Evolutionary conservation across 1,284 basidiomycete genomes (phyloP), one percentile per base, ranked within the genome.

Genomic region (Tylopilus sp.): DNA sequence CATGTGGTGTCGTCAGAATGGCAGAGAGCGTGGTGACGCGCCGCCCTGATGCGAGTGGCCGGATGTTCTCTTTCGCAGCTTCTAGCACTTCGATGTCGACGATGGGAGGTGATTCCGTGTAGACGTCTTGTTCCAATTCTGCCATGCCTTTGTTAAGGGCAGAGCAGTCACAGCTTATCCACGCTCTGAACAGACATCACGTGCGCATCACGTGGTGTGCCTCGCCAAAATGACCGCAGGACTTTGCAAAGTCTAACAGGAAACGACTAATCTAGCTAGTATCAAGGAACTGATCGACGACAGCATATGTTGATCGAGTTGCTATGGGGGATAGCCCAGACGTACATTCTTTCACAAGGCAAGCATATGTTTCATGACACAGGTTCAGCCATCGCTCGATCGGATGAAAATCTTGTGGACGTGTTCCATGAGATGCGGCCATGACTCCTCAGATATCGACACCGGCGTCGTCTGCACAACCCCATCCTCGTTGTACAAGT

Each of bases 61-160:
- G 87, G 33, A 90, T 86, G 58, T 90, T 90, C 67, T 90, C 87
- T 63, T 90, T 90, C 5, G 85, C 79, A 2, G 86, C 86, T 60
- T 89, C 86, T n/a, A 90, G 74, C 1, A 89, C 71, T 59, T 89
- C 87, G 55, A 81, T 84, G 67, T 90, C 86, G 41, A 90, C 82
- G 39, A 89, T 61, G 10, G 55, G 59, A 0, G 45, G 28, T 2
- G 52, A 51, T 29, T 62, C 63, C 0, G 55, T 49, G 41, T 63
- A 68, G 44, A 67, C 49, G 31, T 68, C 62, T 25, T 56, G 56
- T 38, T 52, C 60, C 33, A 43, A 50, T 46, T 44, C 53, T 42
- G 52, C 45, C 56, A 66, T 62, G 48, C 36, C 12, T 36, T 47
- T 44, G 44, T 40, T 15, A 18, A 19, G 29, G 30, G 19, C 3